phyloP scores from a whole-genome alignment of 805 yeast species.

The Blastobotrys chiropterorum region DNA sequence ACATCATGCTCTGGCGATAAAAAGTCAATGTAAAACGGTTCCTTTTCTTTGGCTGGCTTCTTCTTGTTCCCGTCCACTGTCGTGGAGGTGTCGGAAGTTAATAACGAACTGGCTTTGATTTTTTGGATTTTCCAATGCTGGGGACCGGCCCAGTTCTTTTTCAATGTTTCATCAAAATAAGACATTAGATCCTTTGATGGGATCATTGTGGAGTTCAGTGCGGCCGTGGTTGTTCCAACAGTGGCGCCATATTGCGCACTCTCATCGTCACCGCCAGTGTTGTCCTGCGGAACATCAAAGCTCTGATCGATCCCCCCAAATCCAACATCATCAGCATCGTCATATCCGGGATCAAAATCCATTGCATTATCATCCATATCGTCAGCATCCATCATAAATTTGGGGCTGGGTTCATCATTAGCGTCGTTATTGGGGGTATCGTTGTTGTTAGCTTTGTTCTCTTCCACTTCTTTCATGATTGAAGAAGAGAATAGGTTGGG shows the following conservation, averaged over 20 bases:
- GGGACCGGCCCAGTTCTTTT: conserved; percentile 81
- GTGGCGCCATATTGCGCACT: not conserved
- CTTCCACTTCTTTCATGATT: conserved; percentile 7
- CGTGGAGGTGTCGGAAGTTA: not conserved
- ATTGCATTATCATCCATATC: conserved; percentile 11
- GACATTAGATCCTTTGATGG: conserved; percentile 56
- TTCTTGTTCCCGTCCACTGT: not conserved
- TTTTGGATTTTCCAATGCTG: conserved; percentile 84
- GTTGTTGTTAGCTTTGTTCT: not conserved
- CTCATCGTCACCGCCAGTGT: not conserved
- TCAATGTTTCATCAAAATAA: conserved; percentile 70
- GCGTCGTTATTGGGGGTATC: not conserved
- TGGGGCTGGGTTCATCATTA: not conserved
- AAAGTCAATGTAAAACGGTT: conserved; percentile 39
- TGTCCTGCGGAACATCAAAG: not conserved
- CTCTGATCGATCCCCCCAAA: not conserved
- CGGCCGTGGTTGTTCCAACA: not conserved
- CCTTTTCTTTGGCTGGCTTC: conserved; percentile 25
- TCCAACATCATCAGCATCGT: conserved; percentile 13
- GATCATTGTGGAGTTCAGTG: not conserved
- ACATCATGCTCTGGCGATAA: conserved; percentile 31
- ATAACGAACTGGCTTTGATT: conserved; percentile 33
- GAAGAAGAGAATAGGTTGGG: conserved; percentile 15
- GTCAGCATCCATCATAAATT: conserved; percentile 6
- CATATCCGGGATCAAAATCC: conserved; percentile 2